phyloP scores from a whole-genome alignment of 371 early-diverging fungal species.

The Zychaea mexicana region DNA sequence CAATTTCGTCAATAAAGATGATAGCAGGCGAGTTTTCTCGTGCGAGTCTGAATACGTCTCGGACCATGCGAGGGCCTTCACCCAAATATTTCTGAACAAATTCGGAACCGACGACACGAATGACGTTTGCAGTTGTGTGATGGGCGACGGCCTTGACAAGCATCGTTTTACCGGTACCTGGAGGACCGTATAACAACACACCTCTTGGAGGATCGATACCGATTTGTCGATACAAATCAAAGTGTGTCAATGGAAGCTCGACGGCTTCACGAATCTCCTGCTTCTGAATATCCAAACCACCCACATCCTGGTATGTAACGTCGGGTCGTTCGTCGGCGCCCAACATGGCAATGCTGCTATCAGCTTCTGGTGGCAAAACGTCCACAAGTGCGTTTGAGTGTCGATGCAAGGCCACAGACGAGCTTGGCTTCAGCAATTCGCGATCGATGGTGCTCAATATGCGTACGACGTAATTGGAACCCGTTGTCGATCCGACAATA shows the following conservation, averaged over 20 bases:
- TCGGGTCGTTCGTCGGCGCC: constrained; percentile 96
- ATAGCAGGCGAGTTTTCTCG: constrained; percentile 99
- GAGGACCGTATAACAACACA: constrained; percentile 98
- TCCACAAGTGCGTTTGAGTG: constrained; percentile 99
- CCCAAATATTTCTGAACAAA: constrained; percentile 99
- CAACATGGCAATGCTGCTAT: constrained; percentile 95
- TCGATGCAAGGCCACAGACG: constrained; percentile 98
- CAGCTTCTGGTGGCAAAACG: constrained; percentile 97
- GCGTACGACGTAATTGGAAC: constrained; percentile 95
- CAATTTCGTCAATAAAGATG: constrained; percentile 99
- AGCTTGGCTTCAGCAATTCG: constrained; percentile 97
- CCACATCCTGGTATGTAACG: constrained; percentile 97
- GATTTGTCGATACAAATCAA: constrained; percentile 99
- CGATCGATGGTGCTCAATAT: constrained; percentile 98
- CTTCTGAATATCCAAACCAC: constrained; percentile 99
- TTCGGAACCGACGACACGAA: constrained; percentile 99
- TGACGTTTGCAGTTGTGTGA: constrained; percentile 99
- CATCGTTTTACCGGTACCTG: constrained; percentile 99
- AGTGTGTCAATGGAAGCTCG: constrained; percentile 99
- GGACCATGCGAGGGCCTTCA: constrained; percentile 99
- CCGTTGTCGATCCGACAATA: constrained; percentile 97
- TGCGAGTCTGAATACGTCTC: constrained; percentile 99
- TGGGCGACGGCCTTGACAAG: constrained; percentile 99
- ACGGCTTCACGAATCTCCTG: constrained; percentile 99
- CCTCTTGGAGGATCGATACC: constrained; percentile 99